A percentile compares a stretch with the other conserved stretches of the same genome.
Conservation (phyloP, 2,329 filamentous ascomycete genomes). For the Pseudocercospora ulei region DNA sequence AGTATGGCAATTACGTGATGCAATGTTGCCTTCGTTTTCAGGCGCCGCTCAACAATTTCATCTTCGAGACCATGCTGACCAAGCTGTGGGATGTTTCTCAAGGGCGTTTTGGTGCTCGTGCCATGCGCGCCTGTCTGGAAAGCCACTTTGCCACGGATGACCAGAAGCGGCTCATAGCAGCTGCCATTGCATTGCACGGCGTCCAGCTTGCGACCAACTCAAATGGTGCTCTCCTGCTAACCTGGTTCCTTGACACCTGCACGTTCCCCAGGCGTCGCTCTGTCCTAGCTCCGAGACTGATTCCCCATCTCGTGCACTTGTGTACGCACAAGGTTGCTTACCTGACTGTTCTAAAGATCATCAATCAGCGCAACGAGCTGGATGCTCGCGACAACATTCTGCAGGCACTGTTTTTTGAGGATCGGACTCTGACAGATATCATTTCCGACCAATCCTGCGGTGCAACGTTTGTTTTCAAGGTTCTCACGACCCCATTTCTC, state of each 20-base stretch:
- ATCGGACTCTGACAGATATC: constrained; percentile 80
- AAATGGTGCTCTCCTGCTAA: constrained; percentile 85
- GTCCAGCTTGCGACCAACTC: constrained; percentile 93
- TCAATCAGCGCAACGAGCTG: constrained; percentile 91
- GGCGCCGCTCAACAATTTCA: constrained; percentile 82
- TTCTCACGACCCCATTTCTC: constrained; percentile 92
- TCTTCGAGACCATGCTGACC: constrained; percentile 94
- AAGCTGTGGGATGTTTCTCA: constrained; percentile 89
- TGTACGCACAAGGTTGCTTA: constrained; percentile 99
- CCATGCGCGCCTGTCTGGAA: constrained; percentile 93
- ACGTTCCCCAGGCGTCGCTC: constrained; percentile 86
- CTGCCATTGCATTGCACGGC: constrained; percentile 89
- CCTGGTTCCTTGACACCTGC: constrained; percentile 97
- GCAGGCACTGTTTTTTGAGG: constrained; percentile 86
- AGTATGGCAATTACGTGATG: constrained; percentile 96
- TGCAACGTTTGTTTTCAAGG: constrained; percentile 95
- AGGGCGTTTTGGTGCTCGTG: constrained; percentile 85
- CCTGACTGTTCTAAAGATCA: constrained; percentile 91
- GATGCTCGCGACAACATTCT: constrained; percentile 86
- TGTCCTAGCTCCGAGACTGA: constrained; percentile 80
- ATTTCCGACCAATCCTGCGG: constrained; percentile 84
- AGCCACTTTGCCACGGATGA: constrained; percentile 92
- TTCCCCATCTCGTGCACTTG: constrained; percentile 84
- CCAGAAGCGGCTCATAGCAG: constrained; percentile 88
- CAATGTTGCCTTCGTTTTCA: constrained; percentile 93